phyloP scores from a whole-genome alignment of 75 land plant genomes.

The Chamaecyparis obtusa region DNA sequence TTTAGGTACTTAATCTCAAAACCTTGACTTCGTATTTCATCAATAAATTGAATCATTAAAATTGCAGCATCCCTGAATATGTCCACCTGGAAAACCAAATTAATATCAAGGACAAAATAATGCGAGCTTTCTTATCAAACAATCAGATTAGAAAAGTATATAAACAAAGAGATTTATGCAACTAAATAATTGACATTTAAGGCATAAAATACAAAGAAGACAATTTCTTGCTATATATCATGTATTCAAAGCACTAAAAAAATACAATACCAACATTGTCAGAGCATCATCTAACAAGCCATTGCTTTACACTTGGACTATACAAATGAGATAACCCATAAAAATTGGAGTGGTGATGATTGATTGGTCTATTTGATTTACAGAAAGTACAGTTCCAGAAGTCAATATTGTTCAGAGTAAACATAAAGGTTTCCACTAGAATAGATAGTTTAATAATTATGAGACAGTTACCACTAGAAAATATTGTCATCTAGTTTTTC shows the following conservation, averaged over 20 bases:
- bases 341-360: neutral
- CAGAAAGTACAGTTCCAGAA: neutral
- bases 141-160: neutral
- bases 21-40: constrained; percentile 75
- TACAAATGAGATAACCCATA: neutral
- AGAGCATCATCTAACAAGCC: neutral
- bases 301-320: neutral
- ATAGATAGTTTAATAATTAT: neutral
- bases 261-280: neutral
- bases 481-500: neutral
- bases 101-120: constrained; percentile 5
- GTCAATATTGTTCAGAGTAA: neutral
- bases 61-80: constrained; percentile 93
- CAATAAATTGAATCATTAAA: constrained; percentile 84
- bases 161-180: neutral
- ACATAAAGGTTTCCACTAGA: neutral
- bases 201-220: neutral
- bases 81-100: constrained; percentile 57
- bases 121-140: neutral
- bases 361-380: neutral
- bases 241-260: neutral
- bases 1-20: constrained; percentile 85
- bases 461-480: neutral
- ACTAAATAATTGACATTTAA: neutral
- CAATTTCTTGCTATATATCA: neutral